Evolutionary conservation across 2,329 filamentous ascomycete genomes (phyloP).

Genomic region (Trichophyton benhamiae): DNA sequence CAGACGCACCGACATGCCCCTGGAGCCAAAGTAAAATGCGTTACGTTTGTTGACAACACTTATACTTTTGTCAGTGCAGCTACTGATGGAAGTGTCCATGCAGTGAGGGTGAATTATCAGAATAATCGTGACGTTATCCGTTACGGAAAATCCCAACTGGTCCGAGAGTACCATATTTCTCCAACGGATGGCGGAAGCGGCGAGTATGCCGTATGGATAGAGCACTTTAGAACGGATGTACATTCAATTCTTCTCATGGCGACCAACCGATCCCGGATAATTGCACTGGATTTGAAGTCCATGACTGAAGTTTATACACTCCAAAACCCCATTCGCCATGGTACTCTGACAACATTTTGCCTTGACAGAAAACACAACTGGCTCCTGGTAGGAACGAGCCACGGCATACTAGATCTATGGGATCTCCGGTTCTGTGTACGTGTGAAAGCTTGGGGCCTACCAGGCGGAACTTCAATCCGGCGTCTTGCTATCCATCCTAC

Average conservation of each 20-base stretch:
- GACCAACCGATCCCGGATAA: slow-evolving; percentile 70
- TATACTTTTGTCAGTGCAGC: slow-evolving; percentile 88
- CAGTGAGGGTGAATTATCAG: slow-evolving; percentile 66
- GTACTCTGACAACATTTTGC: slow-evolving; percentile 81
- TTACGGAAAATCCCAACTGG: slow-evolving; percentile 63
- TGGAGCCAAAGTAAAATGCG: slow-evolving; percentile 60
- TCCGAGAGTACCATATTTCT: slow-evolving; percentile 67
- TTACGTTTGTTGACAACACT: slow-evolving; percentile 88
- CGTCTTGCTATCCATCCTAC: slow-evolving; percentile 66
- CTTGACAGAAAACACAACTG: slow-evolving; percentile 77
- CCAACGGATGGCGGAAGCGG: slow-evolving; percentile 28
- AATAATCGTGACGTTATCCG: slow-evolving; percentile 48
- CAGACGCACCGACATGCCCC: slow-evolving; percentile 68
- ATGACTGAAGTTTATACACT: slow-evolving; percentile 74
- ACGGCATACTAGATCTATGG: slow-evolving; percentile 89
- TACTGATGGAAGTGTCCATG: slow-evolving; percentile 78
- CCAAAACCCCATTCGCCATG: slow-evolving; percentile 81
- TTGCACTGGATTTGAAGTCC: slow-evolving; percentile 74
- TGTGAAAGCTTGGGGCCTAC: slow-evolving; percentile 76
- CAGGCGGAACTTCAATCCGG: slow-evolving; percentile 67
- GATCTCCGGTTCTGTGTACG: slow-evolving; percentile 88
- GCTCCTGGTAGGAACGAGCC: slow-evolving; percentile 81
- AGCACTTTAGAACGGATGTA: slow-evolving; percentile 75
- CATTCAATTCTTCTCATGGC: slow-evolving; percentile 74
- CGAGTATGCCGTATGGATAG: slow-evolving; percentile 78